Evolutionary conservation across 2,329 filamentous ascomycete genomes (phyloP).

Genomic region (Trichoderma gracile): DNA sequence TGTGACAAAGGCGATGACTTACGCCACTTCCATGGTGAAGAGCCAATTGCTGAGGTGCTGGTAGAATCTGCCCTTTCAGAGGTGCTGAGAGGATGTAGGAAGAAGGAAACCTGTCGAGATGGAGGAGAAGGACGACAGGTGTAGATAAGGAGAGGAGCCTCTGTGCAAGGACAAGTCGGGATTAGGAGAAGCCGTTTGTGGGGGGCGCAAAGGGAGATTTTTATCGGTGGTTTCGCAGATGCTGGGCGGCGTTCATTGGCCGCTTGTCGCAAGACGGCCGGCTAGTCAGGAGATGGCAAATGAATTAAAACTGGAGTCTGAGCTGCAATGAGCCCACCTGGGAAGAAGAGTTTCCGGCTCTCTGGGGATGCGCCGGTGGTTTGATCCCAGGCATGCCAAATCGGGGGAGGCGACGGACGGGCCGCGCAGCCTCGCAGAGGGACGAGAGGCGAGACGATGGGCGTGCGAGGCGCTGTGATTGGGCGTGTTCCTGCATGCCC

Average conservation of each 20-base stretch:
- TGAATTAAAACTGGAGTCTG: background rate
- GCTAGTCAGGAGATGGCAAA: slow-evolving; percentile 29
- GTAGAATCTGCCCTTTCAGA: background rate
- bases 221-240: slow-evolving; percentile 22
- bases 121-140: slow-evolving; percentile 6
- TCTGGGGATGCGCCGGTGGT: slow-evolving; percentile 11
- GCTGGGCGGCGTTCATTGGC: slow-evolving; percentile 22
- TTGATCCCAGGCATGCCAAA: background rate
- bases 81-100: background rate
- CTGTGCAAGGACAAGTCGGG: background rate
- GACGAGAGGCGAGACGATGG: background rate
- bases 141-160: slow-evolving; percentile 26
- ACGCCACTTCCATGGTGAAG: slow-evolving; percentile 41
- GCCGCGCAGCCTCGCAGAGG: slow-evolving; percentile 12
- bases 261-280: background rate
- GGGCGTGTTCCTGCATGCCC: slow-evolving; percentile 12
- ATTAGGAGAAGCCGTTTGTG: slow-evolving; percentile 22
- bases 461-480: background rate
- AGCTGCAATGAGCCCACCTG: slow-evolving; percentile 23
- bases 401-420: slow-evolving; percentile 18
- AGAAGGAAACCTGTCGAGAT: background rate
- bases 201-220: slow-evolving; percentile 27
- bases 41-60: slow-evolving; percentile 11
- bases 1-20: slow-evolving; percentile 29
- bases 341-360: slow-evolving; percentile 17